A percentile compares a stretch with the other conserved stretches of the same genome.
phyloP scores from a whole-genome alignment of 805 yeast species.

The Yarrowia bubula region DNA sequence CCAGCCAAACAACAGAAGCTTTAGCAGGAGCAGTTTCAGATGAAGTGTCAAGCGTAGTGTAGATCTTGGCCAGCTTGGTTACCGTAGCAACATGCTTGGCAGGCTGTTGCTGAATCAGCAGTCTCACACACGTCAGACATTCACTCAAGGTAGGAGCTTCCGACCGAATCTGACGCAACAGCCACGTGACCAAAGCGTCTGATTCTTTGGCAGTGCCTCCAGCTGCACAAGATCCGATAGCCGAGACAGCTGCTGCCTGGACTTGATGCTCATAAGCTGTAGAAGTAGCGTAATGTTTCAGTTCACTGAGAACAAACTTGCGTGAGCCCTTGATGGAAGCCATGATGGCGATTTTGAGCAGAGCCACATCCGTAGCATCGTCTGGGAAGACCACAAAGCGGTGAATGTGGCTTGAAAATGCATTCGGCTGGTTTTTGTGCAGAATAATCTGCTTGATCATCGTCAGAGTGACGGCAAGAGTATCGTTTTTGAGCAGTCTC shows the following conservation, averaged over 20 bases:
- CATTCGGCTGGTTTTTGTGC: constrained; percentile 15
- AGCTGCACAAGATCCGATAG: constrained; percentile 61
- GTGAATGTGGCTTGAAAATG: constrained; percentile 3
- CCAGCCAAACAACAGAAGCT: constrained; percentile 84
- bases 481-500: constrained; percentile 1
- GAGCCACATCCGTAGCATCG: not conserved
- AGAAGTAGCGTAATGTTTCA: constrained; percentile 54
- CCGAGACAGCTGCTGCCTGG: constrained; percentile 53
- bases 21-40: constrained; percentile 49
- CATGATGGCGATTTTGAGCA: constrained; percentile 12
- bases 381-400: constrained; percentile 22
- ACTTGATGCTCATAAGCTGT: constrained; percentile 34
- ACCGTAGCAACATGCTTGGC: constrained; percentile 54
- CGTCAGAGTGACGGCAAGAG: not conserved
- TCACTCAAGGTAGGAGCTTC: constrained; percentile 49
- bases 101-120: constrained; percentile 64
- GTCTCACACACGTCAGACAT: constrained; percentile 68
- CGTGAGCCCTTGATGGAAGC: not conserved
- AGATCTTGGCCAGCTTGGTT: constrained; percentile 47
- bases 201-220: constrained; percentile 31
- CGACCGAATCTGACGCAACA: constrained; percentile 49
- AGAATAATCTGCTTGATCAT: constrained; percentile 9
- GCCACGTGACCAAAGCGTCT: constrained; percentile 56
- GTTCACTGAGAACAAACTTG: constrained; percentile 43
- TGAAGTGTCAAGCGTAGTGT: constrained; percentile 27